A percentile compares a stretch with the other conserved stretches of the same genome.
phyloP scores from a whole-genome alignment of 140 eudicot species.

The Stevia rebaudiana region DNA sequence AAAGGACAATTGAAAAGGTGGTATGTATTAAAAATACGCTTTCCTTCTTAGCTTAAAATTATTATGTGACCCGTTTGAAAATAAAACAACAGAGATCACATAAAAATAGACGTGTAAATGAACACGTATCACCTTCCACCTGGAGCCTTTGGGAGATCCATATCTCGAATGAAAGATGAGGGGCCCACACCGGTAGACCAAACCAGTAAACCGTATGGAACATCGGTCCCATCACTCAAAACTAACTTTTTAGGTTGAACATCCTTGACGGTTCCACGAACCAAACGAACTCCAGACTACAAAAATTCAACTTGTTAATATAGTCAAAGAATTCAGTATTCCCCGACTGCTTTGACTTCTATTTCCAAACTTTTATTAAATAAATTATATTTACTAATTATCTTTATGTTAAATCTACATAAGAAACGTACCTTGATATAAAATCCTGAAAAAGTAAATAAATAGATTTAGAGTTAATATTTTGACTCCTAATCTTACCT shows the following conservation, averaged over 20 bases:
- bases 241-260: conserved; percentile 67
- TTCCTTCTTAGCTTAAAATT: neutral
- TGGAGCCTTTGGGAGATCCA: conserved; percentile 66
- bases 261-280: conserved; percentile 90
- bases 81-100: no score
- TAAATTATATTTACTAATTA: neutral
- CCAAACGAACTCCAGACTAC: conserved; percentile 93
- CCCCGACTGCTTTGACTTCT: conserved; percentile 1
- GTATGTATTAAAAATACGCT: neutral
- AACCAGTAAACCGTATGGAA: conserved; percentile 88
- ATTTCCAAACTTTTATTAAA: neutral
- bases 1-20: neutral
- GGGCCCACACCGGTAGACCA: conserved; percentile 99
- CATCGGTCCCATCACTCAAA: conserved; percentile 77
- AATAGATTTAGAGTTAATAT: no score
- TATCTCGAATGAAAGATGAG: conserved; percentile 57
- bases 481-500: conserved; percentile 15
- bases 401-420: neutral
- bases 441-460: no score
- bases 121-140: conserved; percentile 64
- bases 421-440: neutral
- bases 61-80: neutral
- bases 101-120: no score
- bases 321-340: neutral
- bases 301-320: conserved; percentile 13